These are phyloP conservation scores for Cryomyces minteri DNA, from an alignment of 495 filamentous ascomycete species.

Conservation along the genomic window DNA sequence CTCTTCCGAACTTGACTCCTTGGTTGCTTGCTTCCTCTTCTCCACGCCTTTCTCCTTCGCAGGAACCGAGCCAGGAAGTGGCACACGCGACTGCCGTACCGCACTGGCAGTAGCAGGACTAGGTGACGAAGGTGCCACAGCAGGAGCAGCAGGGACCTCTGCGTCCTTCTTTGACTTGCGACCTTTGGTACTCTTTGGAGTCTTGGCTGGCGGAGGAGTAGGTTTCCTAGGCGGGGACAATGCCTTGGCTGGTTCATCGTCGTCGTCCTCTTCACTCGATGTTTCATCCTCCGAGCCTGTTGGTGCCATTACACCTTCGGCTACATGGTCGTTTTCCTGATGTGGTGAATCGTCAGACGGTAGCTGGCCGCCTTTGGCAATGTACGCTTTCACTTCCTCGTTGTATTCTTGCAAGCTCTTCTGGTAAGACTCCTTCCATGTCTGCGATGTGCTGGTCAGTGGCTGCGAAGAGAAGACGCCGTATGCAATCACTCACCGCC, in stretches of 20 bases:
- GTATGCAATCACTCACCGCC: slow-evolving; percentile 31
- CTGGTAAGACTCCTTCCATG: slow-evolving; percentile 3
- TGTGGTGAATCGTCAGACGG: not conserved
- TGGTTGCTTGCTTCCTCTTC: not conserved
- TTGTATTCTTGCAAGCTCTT: slow-evolving; percentile 6
- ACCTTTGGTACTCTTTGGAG: slow-evolving; percentile 2
- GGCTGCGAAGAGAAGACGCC: not conserved
- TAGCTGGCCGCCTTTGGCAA: slow-evolving; percentile 1
- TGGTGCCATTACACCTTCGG: not conserved
- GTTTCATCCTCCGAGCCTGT: not conserved
- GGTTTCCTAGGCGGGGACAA: slow-evolving; percentile 3
- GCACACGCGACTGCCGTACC: too few relatives aligned
- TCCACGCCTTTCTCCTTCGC: not conserved
- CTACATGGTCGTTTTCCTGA: not conserved
- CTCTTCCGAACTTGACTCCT: slow-evolving; percentile 2
- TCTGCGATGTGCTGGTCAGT: slow-evolving; percentile 1
- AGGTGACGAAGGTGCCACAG: too few relatives aligned
- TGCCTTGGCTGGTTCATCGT: slow-evolving; percentile 1
- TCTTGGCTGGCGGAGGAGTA: not conserved
- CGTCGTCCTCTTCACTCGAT: slow-evolving; percentile 2
- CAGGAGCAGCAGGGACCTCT: too few relatives aligned
- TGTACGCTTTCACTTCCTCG: slow-evolving; percentile 1
- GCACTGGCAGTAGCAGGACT: too few relatives aligned
- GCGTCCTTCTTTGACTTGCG: slow-evolving; percentile 6
- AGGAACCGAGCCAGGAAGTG: too few relatives aligned